A percentile compares a stretch with the other conserved stretches of the same genome.
Conservation (phyloP, 805 yeast species). For the Hanseniaspora vineae region DNA sequence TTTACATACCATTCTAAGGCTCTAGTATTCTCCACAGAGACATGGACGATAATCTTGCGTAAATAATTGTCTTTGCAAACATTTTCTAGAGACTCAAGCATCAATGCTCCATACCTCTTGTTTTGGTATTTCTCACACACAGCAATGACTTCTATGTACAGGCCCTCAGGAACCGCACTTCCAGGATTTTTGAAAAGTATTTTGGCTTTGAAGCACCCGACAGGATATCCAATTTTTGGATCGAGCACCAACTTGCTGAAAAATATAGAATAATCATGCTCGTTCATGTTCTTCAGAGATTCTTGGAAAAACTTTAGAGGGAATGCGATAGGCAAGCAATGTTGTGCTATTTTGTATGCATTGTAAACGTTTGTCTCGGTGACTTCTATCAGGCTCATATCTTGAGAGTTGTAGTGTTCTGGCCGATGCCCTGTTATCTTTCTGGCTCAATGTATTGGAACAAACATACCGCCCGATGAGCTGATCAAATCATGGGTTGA, state of each 20-base stretch:
- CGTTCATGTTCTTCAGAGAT: constrained; percentile 6
- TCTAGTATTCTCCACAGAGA: constrained; percentile 29
- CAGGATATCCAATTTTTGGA: constrained; percentile 54
- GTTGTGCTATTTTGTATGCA: constrained; percentile 10
- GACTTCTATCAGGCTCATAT: constrained; percentile 14
- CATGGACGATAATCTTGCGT: constrained; percentile 40
- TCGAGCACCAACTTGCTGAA: constrained; percentile 35
- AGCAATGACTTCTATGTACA: constrained; percentile 55
- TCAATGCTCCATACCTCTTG: constrained; percentile 46
- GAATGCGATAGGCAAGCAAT: constrained; percentile 11
- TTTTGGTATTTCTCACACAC: constrained; percentile 53
- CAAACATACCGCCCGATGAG: too few species aligned
- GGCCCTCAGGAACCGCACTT: constrained; percentile 32
- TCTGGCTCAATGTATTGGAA: too few species aligned
- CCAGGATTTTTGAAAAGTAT: constrained; percentile 29
- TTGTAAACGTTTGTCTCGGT: constrained; percentile 18
- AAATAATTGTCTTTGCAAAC: constrained; percentile 33
- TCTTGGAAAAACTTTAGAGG: constrained; percentile 16
- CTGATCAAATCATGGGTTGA: too few species aligned
- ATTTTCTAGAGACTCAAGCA: constrained; percentile 44
- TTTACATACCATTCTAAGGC: constrained; percentile 39
- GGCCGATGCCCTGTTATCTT: too few species aligned
- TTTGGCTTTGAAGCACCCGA: constrained; percentile 58
- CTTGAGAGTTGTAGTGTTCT: too few species aligned
- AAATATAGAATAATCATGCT: constrained; percentile 9